A percentile compares a stretch with the other conserved stretches of the same genome.
Evolutionary conservation across 306 rosid genomes (phyloP).

Genomic region (Fragaria nilgerrensis): DNA sequence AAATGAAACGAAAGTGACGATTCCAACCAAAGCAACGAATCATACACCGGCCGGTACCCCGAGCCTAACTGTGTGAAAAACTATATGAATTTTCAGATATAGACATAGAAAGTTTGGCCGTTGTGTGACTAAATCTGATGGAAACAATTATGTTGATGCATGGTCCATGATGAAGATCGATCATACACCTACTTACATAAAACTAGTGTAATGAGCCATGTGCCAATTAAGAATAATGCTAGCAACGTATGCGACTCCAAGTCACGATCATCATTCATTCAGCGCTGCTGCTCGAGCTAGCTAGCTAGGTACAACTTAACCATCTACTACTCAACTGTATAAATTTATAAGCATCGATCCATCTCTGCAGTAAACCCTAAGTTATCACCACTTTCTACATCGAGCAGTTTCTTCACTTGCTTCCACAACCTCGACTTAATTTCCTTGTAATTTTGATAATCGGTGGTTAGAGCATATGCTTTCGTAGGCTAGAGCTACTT

Average conservation of each 20-base stretch:
- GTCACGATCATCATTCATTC: constrained; percentile 1
- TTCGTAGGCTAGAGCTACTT: no score
- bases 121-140: not conserved
- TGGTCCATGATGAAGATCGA: not conserved
- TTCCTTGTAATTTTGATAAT: no score
- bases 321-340: not conserved
- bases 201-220: not conserved
- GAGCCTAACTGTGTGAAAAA: not conserved
- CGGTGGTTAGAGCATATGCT: no score
- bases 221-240: not conserved
- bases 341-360: not conserved
- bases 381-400: not conserved
- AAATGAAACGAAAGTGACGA: not conserved
- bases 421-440: no score
- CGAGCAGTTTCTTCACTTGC: no score
- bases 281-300: not conserved
- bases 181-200: not conserved
- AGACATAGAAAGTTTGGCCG: not conserved
- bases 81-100: not conserved
- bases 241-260: not conserved
- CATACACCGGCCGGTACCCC: not conserved
- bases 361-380: not conserved
- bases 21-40: not conserved
- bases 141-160: not conserved
- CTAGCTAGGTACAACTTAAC: not conserved